A percentile compares a stretch with the other conserved stretches of the same genome.
phyloP scores from a whole-genome alignment of 2,329 filamentous ascomycete genomes.

The Alternaria tenuissima region DNA sequence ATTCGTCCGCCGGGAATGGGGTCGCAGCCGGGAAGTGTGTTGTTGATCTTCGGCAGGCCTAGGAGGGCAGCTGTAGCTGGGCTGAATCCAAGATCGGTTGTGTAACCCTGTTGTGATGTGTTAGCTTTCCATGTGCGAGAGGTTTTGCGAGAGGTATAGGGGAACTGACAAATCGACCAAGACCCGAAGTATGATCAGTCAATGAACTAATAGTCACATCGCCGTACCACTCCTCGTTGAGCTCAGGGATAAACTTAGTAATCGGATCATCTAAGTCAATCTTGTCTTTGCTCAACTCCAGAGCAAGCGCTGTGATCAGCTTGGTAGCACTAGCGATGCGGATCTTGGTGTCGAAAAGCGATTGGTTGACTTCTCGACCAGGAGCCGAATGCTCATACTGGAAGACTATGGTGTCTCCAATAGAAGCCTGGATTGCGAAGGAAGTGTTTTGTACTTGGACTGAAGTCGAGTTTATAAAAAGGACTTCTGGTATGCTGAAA shows the following conservation, averaged over 20 bases:
- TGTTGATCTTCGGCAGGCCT: slow-evolving; percentile 28
- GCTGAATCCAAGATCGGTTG: slow-evolving; percentile 29
- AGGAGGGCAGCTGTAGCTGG: slow-evolving; percentile 19
- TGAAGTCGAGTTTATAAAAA: slow-evolving; percentile 14
- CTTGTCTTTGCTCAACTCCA: slow-evolving; percentile 27
- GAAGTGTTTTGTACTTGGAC: slow-evolving; percentile 22
- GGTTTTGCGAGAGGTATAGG: not conserved
- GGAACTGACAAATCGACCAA: slow-evolving; percentile 28
- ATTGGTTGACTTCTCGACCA: slow-evolving; percentile 18
- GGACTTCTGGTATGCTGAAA: slow-evolving; percentile 11
- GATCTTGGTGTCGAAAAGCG: slow-evolving; percentile 26
- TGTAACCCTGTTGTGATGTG: slow-evolving; percentile 24
- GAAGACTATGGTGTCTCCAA: slow-evolving; percentile 27
- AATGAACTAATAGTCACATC: slow-evolving; percentile 33
- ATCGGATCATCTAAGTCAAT: slow-evolving; percentile 36
- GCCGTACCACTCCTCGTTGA: slow-evolving; percentile 24
- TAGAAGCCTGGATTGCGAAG: slow-evolving; percentile 33
- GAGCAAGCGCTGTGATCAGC: slow-evolving; percentile 35
- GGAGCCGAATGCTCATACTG: slow-evolving; percentile 26
- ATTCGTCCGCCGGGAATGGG: slow-evolving; percentile 27
- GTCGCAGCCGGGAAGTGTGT: slow-evolving; percentile 35
- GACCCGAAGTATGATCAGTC: slow-evolving; percentile 35
- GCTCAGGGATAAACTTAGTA: slow-evolving; percentile 31
- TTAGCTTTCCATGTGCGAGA: not conserved
- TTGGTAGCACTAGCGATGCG: slow-evolving; percentile 40